Percentiles rank a stretch among this genome's conserved stretches.
Conservation (phyloP, 2,329 filamentous ascomycete genomes). For the Lecanicillium sp. region DNA sequence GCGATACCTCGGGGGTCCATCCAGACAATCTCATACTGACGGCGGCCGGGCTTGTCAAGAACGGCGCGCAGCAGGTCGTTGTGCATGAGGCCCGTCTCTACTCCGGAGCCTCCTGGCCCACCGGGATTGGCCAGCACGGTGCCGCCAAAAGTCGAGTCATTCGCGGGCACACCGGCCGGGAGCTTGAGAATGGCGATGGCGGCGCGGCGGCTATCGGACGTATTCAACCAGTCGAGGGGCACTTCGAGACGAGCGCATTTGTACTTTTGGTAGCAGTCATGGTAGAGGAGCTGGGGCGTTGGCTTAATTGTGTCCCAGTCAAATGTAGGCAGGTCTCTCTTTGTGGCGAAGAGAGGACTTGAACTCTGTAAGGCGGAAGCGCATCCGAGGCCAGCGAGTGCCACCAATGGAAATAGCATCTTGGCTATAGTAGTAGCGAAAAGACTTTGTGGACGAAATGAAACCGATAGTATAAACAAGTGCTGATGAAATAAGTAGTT, state of each 20-base stretch:
- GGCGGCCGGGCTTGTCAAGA: conserved; percentile 17
- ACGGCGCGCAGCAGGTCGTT: conserved; percentile 21
- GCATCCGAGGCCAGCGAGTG: too few species aligned
- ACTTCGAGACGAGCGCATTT: conserved; percentile 30
- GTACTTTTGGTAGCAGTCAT: conserved; percentile 25
- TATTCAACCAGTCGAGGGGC: conserved; percentile 28
- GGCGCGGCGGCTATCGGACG: conserved; percentile 19
- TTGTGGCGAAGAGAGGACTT: too few species aligned
- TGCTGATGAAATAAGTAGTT: too few species aligned
- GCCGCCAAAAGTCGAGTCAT: conserved; percentile 27
- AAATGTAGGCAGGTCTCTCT: too few species aligned
- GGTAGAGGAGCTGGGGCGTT: conserved; percentile 25
- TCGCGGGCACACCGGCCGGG: conserved; percentile 25
- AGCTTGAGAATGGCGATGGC: conserved; percentile 29
- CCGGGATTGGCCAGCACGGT: conserved; percentile 32
- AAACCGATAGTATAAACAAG: too few species aligned
- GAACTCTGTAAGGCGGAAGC: too few species aligned
- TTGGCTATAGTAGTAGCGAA: too few species aligned
- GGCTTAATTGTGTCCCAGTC: too few species aligned
- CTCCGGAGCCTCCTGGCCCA: conserved; percentile 31
- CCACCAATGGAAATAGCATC: too few species aligned
- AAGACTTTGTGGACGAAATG: too few species aligned
- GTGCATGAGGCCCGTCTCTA: conserved; percentile 15
- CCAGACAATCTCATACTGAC: conserved; percentile 29
- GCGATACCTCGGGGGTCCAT: conserved; percentile 32